phyloP scores from a whole-genome alignment of 2,329 filamentous ascomycete species.

The Epichloe typhina region DNA sequence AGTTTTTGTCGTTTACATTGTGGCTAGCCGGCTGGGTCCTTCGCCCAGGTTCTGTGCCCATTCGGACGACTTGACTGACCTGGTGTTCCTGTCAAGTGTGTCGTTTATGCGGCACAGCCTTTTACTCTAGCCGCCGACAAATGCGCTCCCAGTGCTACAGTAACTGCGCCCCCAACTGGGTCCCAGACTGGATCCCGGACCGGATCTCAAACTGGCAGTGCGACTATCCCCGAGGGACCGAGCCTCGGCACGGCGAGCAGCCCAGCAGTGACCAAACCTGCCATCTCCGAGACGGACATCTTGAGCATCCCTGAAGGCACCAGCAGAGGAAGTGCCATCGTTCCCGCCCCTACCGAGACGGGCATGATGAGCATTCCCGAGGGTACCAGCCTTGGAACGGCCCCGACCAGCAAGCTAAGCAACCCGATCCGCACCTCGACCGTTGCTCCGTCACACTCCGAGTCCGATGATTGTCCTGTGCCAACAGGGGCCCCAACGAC shows the following conservation, averaged over 20 bases:
- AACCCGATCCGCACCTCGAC: constrained; percentile 2
- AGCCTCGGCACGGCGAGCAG: background rate
- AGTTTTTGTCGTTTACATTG: constrained; percentile 6
- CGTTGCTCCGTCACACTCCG: background rate
- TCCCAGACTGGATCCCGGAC: background rate
- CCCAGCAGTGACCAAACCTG: background rate
- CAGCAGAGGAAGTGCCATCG: background rate
- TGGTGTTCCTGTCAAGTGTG: constrained; percentile 18
- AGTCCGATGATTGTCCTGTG: background rate
- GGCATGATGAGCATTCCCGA: constrained; percentile 9
- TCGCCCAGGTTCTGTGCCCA: background rate
- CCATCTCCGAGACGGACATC: constrained; percentile 1
- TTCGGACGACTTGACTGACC: background rate
- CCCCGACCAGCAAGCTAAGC: background rate
- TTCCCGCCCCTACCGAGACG: background rate
- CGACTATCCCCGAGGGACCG: background rate
- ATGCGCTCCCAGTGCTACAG: constrained; percentile 20
- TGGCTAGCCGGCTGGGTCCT: background rate
- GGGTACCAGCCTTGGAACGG: constrained; percentile 55
- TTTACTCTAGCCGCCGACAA: constrained; percentile 24
- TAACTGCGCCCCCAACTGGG: background rate
- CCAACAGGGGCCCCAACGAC: constrained; percentile 3
- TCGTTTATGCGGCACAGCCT: constrained; percentile 27
- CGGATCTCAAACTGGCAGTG: background rate
- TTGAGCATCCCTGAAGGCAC: constrained; percentile 7